Base-by-base conservation (phyloP, 495 filamentous ascomycete genomes). In the Aspergillus campestris region DNA sequence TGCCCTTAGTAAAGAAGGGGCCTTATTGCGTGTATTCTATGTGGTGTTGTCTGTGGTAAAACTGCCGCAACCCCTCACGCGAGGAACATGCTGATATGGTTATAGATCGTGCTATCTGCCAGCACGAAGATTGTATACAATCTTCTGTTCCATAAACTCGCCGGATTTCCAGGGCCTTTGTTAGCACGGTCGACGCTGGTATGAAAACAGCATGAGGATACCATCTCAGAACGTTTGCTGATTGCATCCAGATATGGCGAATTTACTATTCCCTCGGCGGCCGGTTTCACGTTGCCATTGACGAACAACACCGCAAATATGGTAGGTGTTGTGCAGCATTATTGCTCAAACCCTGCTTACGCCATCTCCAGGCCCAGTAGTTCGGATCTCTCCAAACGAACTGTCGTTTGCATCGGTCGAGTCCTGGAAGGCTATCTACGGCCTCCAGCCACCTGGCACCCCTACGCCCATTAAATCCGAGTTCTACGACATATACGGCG, bases 401-500 rank as follows among this genome's bases (percentile, higher is more conserved):
- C 44, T 52, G 8, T 40, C 49, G n/a, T 52, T 52, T 11, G 44
- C 5, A 7, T 44, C 44, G 8, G 40, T 52, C 11, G 39, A 47
- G 9, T 47, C 49, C 0, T 47, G 39, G 44, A 52, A 44, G 29
- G 49, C 30, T 6, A 44, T 52, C 31, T 47, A 52, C 32, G 49
- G 49, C 3, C 44, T 31, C 9, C 38, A 31, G 1, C 9, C 38
- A 2, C 7, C 36, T 14, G 9, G 14, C n/a, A 42, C 31, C 4
- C 39, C 44, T 5, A 13, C 11, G 5, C 27, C 28, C 18, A 5
- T 12, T 10, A 53, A 56, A 50, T 41, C 34, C 14, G 49, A 40
- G 7, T 58, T 54, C 44, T 61, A 58, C 34, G 51, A 53, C 10
- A 41, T 58, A 7, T 58, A 31, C 37, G 34, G 48, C n/a, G 40